phyloP scores from a whole-genome alignment of 2,329 filamentous ascomycete species.

The Colletotrichum sojae region DNA sequence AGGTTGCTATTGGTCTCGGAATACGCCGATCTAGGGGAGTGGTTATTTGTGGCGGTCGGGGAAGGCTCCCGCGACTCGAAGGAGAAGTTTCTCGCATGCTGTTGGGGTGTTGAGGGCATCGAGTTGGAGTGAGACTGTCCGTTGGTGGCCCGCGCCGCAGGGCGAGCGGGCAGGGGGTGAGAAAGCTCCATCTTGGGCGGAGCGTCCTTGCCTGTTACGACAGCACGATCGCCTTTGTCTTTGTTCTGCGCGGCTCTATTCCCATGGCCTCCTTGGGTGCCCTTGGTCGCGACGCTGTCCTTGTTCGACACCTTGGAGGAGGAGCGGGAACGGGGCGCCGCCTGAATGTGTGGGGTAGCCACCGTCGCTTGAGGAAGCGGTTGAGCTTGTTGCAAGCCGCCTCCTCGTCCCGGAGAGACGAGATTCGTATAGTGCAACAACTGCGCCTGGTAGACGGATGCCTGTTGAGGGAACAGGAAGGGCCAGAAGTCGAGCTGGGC shows the following conservation, averaged over 20 bases:
- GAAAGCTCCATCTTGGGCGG: conserved; percentile 61
- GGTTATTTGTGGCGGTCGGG: conserved; percentile 80
- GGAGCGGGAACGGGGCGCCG: conserved; percentile 70
- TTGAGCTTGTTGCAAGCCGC: conserved; percentile 67
- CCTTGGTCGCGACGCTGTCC: conserved; percentile 62
- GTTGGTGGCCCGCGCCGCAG: conserved; percentile 44
- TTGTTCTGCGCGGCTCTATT: conserved; percentile 70
- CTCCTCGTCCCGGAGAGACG: conserved; percentile 69
- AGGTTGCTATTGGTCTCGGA: conserved; percentile 87
- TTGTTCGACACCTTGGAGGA: conserved; percentile 73
- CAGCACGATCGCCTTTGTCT: conserved; percentile 73
- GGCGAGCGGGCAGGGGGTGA: conserved; percentile 44
- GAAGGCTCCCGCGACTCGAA: conserved; percentile 85
- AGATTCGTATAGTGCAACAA: conserved; percentile 77
- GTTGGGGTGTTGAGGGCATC: conserved; percentile 92
- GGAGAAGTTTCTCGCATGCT: conserved; percentile 86
- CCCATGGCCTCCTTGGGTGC: conserved; percentile 73
- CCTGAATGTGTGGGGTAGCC: conserved; percentile 70
- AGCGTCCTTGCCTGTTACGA: conserved; percentile 72
- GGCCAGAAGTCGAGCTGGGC: conserved; percentile 68
- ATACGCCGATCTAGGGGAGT: conserved; percentile 90
- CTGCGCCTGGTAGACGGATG: conserved; percentile 72
- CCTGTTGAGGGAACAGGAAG: conserved; percentile 71
- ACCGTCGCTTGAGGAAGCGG: conserved; percentile 64
- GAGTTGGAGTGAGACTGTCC: conserved; percentile 79